A percentile compares a stretch with the other conserved stretches of the same genome.
Conservation (phyloP, 164 flowering plant genomes). For the Liriodendron chinense region DNA sequence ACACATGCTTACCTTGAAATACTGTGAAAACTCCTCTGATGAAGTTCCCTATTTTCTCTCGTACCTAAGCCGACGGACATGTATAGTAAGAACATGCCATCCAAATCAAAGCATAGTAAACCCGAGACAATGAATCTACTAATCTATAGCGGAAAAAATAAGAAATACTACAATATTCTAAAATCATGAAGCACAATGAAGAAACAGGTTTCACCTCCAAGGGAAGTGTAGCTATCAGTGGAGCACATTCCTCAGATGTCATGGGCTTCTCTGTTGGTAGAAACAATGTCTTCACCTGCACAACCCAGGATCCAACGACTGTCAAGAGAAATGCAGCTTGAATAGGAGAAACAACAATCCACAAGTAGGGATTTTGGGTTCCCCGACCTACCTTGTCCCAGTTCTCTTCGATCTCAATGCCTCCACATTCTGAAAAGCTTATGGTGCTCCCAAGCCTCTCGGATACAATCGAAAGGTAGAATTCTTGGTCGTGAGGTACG, state of each 20-base stretch:
- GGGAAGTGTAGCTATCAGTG: constrained; percentile 83
- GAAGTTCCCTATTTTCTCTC: constrained; percentile 74
- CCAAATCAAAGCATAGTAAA: not conserved
- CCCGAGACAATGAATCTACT: not conserved
- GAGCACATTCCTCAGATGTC: constrained; percentile 68
- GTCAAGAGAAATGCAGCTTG: not conserved
- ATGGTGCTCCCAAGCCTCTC: constrained; percentile 84
- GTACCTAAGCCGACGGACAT: constrained; percentile 37
- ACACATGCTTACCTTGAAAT: constrained; percentile 59
- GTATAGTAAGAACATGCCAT: not conserved
- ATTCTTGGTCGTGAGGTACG: constrained; percentile 82
- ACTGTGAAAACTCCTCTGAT: constrained; percentile 67
- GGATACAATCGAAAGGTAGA: constrained; percentile 73
- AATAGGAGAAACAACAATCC: not conserved
- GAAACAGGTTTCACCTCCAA: constrained; percentile 50
- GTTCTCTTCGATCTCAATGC: constrained; percentile 95
- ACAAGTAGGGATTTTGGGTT: not conserved
- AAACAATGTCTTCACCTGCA: constrained; percentile 73
- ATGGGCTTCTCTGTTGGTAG: constrained; percentile 66
- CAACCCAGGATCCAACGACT: constrained; percentile 1
- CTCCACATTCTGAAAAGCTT: constrained; percentile 95
- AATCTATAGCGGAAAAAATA: not conserved
- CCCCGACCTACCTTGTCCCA: constrained; percentile 83
- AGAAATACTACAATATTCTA: not conserved
- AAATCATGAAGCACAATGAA: not conserved